Conservation (phyloP, 2,329 filamentous ascomycete species). For the Didymella sp. region DNA sequence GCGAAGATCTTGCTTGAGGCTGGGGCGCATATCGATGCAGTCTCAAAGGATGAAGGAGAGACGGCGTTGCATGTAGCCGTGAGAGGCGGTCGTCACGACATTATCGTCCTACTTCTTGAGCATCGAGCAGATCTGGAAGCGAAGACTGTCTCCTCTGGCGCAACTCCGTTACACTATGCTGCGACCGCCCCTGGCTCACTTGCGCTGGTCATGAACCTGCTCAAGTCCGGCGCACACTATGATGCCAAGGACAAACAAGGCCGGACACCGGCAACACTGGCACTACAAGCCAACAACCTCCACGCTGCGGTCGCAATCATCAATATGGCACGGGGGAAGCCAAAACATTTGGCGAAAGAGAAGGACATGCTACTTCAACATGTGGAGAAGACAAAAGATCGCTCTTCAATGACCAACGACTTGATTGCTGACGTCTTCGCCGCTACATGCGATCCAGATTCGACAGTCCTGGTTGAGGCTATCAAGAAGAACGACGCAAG, state of each 20-base stretch:
- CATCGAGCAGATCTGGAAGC: conserved; percentile 32
- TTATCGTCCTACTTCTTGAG: conserved; percentile 36
- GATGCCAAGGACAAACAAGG: conserved; percentile 30
- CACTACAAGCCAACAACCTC: conserved; percentile 37
- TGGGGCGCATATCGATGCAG: conserved; percentile 36
- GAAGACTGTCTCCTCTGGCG: conserved; percentile 32
- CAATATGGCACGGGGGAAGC: conserved; percentile 36
- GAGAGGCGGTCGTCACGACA: conserved; percentile 33
- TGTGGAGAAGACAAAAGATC: conserved; percentile 36
- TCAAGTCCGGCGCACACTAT: conserved; percentile 39
- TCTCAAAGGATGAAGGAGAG: conserved; percentile 33
- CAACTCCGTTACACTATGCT: conserved; percentile 45
- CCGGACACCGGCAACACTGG: conserved; percentile 39
- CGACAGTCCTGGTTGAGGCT: conserved; percentile 42
- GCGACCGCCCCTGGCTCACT: conserved; percentile 34
- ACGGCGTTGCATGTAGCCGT: conserved; percentile 44
- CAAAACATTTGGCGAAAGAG: conserved; percentile 39
- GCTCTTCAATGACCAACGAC: conserved; percentile 42
- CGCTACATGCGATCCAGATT: conserved; percentile 44
- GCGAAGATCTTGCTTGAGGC: conserved; percentile 39
- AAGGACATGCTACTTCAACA: conserved; percentile 43
- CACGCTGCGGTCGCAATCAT: conserved; percentile 44
- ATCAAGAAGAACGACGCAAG: conserved; percentile 39
- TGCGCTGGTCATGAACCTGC: conserved; percentile 32
- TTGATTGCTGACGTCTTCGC: conserved; percentile 44